Conservation (phyloP, 208 protist species). For the Acanthamoeba polyphaga region DNA sequence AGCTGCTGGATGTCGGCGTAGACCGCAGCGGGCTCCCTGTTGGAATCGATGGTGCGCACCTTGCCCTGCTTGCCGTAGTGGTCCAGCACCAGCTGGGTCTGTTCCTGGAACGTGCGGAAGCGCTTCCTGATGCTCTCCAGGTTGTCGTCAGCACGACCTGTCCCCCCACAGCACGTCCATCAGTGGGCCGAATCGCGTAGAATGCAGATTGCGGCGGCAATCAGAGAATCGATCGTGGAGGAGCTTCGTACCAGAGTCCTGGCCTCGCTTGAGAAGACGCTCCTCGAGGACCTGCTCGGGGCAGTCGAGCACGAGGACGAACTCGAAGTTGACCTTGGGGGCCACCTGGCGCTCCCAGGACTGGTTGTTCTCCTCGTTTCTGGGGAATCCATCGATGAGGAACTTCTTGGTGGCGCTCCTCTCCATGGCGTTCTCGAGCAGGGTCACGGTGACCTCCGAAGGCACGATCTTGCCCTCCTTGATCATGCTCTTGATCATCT, state of each 20-base stretch:
- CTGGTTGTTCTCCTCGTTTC: conserved; percentile 86
- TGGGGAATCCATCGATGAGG: conserved; percentile 89
- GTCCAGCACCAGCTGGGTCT: conserved; percentile 85
- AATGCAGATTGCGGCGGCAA: background rate
- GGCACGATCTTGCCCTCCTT: conserved; percentile 85
- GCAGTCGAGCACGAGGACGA: conserved; percentile 84
- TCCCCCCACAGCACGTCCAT: background rate
- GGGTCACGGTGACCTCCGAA: conserved; percentile 84
- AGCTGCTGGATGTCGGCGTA: conserved; percentile 74
- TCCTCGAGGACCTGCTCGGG: conserved; percentile 76
- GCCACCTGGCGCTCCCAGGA: conserved; percentile 81
- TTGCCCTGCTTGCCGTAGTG: conserved; percentile 78
- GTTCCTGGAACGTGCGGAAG: conserved; percentile 85
- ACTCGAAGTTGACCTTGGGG: conserved; percentile 77
- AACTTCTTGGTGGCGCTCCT: conserved; percentile 70
- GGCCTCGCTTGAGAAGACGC: conserved; percentile 79
- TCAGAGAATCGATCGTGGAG: background rate
- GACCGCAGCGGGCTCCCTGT: conserved; percentile 70
- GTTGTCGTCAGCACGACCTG: conserved; percentile 87
- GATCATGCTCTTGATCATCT: conserved; percentile 85
- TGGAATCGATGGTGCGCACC: conserved; percentile 70
- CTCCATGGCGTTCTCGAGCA: conserved; percentile 85
- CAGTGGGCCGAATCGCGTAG: background rate
- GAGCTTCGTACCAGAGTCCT: conserved; percentile 56
- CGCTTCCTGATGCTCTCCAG: conserved; percentile 82